Evolutionary conservation across 2,329 filamentous ascomycete genomes (phyloP), one percentile per base, ranked within the genome.

Genomic region (Aspergillus pseudoglaucus): DNA sequence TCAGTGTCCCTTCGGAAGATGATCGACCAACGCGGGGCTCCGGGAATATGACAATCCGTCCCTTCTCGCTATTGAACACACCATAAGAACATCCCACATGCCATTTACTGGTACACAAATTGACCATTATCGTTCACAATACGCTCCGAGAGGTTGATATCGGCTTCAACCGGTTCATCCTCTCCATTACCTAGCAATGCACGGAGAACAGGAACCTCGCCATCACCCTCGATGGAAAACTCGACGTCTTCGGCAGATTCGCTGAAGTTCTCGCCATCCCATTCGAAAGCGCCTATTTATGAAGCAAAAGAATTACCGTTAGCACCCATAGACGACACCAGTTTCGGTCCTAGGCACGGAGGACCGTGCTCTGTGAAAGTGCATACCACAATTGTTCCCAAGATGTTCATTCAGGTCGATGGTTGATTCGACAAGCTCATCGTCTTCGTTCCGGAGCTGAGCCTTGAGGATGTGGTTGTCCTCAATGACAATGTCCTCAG

Each of bases 81-180:
- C 22, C 3, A 22, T 4, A 22, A 22, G 6, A 22, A 6, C 1
- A 22, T 22, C 6, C 22, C 22, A 22, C 22, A 5, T 22, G 17
- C 17, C 17, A 12, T 37, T 6, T 47, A 25, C 6, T 42, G 30
- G 30, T 39, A 47, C 10, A 32, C 32, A 15, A 49, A 47, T 4
- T 18, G 10, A 9, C 47, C 47, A 23, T 49, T 17, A 8, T 25
- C 14, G 18, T 49, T 49, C 10, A 22, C 18, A 45, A 59, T 39
- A 9, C 50, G 51, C 48, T 59, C 56, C 4, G 46, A 20, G 18
- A 59, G 46, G 33, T 59, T 59, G 7, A 59, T 45, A 30, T 59
- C 47, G 1, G 48, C 47, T 2, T 8, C 7, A 12, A 33, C 12
- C 9, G 0, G 8, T 4, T 51, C 40, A 1, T 48, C 55, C 0